Evolutionary conservation across 202 grass and related monocot genomes (phyloP).

Genomic region (Bolboschoenoplectus hybrid): DNA sequence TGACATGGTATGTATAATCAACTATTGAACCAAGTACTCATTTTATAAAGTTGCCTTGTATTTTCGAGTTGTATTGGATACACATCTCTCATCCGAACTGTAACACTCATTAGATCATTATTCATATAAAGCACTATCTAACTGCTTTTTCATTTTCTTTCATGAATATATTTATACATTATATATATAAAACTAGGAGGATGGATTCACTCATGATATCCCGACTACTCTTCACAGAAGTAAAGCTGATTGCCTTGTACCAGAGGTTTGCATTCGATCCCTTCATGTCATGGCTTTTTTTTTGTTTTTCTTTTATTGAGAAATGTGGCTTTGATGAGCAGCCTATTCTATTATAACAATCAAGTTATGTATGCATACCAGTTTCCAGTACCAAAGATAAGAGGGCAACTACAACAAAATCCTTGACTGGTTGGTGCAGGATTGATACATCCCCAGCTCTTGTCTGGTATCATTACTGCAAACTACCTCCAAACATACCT

Average conservation of each 20-base stretch:
- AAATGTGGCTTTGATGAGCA: background rate
- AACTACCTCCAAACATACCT: background rate
- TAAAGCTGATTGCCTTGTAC: conserved; percentile 88
- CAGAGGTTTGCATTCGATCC: conserved; percentile 51
- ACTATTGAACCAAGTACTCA: background rate
- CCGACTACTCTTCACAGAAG: conserved; percentile 98
- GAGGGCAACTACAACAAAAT: background rate
- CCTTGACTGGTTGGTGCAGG: background rate
- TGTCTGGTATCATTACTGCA: background rate
- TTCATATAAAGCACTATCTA: conserved; percentile 6
- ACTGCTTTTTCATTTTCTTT: background rate
- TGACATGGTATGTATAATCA: conserved; percentile 70
- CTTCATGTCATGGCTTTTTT: background rate
- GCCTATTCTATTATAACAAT: background rate
- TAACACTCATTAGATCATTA: background rate
- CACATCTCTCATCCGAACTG: background rate
- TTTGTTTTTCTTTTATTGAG: background rate
- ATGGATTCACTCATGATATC: conserved; percentile 86
- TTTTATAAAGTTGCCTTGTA: conserved; percentile 35
- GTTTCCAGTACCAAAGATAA: background rate
- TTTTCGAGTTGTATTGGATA: conserved; percentile 36
- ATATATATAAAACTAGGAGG: conserved; percentile 60
- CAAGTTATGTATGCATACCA: background rate
- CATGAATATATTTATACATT: background rate
- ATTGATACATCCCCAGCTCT: background rate